A percentile compares a stretch with the other conserved stretches of the same genome.
These are phyloP conservation scores for Thymus quinquecostatus DNA, from an alignment of 257 asterid species.

Conservation along the genomic window DNA sequence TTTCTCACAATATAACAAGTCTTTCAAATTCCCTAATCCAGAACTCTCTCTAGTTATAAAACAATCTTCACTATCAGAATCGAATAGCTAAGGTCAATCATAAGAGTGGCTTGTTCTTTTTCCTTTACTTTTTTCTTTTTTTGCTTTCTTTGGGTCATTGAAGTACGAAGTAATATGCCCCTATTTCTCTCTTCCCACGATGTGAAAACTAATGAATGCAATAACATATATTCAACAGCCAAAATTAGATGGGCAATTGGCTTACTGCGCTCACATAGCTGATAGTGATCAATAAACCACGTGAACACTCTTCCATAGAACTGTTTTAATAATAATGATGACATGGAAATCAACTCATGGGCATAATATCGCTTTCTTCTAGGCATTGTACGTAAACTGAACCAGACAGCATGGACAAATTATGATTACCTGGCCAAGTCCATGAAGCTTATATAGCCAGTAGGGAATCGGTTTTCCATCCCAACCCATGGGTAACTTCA, in stretches of 20 bases:
- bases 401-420: conserved; percentile 23
- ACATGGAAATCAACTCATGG: not conserved
- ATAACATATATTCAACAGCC: not conserved
- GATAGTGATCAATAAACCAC: not conserved
- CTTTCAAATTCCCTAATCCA: not conserved
- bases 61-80: conserved; percentile 11
- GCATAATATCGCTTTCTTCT: not conserved
- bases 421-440: conserved; percentile 91
- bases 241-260: not conserved
- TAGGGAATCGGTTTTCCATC: conserved; percentile 99
- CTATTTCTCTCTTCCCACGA: not conserved
- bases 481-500: conserved; percentile 97
- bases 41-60: conserved; percentile 12
- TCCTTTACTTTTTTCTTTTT: not conserved
- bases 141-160: not conserved
- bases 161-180: not conserved
- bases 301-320: not conserved
- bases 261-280: not conserved
- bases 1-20: not conserved
- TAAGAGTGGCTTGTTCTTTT: not conserved
- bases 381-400: not conserved
- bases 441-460: conserved; percentile 98
- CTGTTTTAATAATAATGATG: not conserved
- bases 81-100: not conserved
- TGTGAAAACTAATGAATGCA: not conserved